These are phyloP conservation scores for Pseudofabraea citricarpa DNA, from an alignment of 2,329 filamentous ascomycete species.

Conservation along the genomic window DNA sequence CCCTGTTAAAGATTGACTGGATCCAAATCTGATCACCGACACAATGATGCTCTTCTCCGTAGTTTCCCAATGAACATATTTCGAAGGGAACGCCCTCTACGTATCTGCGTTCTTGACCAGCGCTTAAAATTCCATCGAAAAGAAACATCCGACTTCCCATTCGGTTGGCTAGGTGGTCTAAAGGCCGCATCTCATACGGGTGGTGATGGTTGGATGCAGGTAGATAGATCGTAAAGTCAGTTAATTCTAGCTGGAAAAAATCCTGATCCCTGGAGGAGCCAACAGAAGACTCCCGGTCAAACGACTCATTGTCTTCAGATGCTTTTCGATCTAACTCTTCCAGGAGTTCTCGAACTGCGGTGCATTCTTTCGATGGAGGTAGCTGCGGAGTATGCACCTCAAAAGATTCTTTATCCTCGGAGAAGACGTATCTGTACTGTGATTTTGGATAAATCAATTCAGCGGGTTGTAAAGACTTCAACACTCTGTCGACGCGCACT, in stretches of 20 bases:
- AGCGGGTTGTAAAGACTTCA: not conserved
- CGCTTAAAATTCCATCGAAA: conserved; percentile 56
- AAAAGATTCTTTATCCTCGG: not conserved
- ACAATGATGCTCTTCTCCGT: conserved; percentile 45
- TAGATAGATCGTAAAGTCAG: conserved; percentile 55
- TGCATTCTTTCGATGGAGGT: conserved; percentile 7
- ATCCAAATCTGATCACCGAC: conserved; percentile 59
- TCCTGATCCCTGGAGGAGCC: too few relatives aligned
- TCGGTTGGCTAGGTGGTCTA: conserved; percentile 46
- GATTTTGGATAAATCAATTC: not conserved
- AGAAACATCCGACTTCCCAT: conserved; percentile 36
- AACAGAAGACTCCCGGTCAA: too few relatives aligned
- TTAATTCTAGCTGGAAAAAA: conserved; percentile 43
- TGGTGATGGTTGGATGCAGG: conserved; percentile 23
- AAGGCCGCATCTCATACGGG: conserved; percentile 45
- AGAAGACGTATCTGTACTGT: not conserved
- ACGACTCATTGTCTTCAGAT: not conserved
- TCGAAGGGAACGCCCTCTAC: conserved; percentile 53
- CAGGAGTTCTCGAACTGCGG: conserved; percentile 11
- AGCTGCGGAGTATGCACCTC: conserved; percentile 8
- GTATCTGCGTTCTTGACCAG: conserved; percentile 37
- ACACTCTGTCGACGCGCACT: too few relatives aligned
- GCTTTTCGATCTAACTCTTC: conserved; percentile 1
- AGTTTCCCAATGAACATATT: conserved; percentile 61
- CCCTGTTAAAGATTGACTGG: conserved; percentile 43